A percentile compares a stretch with the other conserved stretches of the same genome.
Evolutionary conservation across 2,329 filamentous ascomycete genomes (phyloP).

Genomic region (Volutella citrinella): DNA sequence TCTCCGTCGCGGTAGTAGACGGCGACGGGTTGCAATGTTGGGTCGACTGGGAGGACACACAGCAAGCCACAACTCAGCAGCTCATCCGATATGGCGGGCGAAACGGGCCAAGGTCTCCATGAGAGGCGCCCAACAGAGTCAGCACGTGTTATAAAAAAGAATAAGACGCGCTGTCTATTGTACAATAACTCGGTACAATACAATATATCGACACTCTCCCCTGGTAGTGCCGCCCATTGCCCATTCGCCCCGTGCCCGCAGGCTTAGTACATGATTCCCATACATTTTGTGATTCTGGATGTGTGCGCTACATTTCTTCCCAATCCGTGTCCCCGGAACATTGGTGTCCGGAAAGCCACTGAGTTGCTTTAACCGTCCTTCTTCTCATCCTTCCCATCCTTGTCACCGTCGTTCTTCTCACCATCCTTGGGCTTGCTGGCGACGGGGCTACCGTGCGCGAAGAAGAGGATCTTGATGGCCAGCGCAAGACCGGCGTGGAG

Average conservation of each 20-base stretch:
- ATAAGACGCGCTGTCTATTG: slow-evolving; percentile 19
- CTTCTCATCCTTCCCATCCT: too few relatives aligned
- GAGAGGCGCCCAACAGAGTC: not conserved
- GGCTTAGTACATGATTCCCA: slow-evolving; percentile 11
- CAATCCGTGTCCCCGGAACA: slow-evolving; percentile 8
- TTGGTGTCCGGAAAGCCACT: slow-evolving; percentile 2
- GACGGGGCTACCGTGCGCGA: slow-evolving; percentile 68
- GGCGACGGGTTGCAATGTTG: too few relatives aligned
- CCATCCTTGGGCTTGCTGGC: slow-evolving; percentile 36
- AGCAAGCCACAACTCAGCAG: too few relatives aligned
- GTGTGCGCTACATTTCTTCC: too few relatives aligned
- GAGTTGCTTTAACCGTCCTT: slow-evolving; percentile 13
- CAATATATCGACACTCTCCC: slow-evolving; percentile 5
- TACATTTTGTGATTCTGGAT: too few relatives aligned
- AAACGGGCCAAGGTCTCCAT: too few relatives aligned
- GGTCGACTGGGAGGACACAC: too few relatives aligned
- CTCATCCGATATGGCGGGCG: too few relatives aligned
- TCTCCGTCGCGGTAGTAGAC: too few relatives aligned
- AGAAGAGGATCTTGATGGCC: slow-evolving; percentile 96
- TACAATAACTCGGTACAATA: slow-evolving; percentile 13
- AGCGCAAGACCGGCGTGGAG: slow-evolving; percentile 88
- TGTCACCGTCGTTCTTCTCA: slow-evolving; percentile 19
- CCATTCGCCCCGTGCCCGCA: slow-evolving; percentile 15
- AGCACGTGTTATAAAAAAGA: slow-evolving; percentile 3
- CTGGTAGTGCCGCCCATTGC: slow-evolving; percentile 2